phyloP scores from a whole-genome alignment of 163 green algal genomes.

The Trebouxia gelatinosa region DNA sequence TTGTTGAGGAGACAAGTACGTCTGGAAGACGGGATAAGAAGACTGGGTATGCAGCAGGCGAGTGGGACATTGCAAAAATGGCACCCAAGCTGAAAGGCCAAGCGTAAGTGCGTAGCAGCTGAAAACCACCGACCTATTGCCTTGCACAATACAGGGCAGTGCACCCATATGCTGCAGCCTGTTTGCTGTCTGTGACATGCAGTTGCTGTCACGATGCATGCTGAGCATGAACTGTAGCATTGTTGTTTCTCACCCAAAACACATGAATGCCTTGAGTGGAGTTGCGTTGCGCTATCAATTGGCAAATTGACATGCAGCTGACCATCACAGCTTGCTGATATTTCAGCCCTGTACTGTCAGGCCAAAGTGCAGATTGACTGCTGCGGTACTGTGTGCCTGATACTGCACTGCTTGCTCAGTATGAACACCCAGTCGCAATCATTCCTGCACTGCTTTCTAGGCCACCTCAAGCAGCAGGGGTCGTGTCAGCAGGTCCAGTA shows the following conservation, averaged over 20 bases:
- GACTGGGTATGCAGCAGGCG: slow-evolving; percentile 14
- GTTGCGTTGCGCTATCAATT: background rate
- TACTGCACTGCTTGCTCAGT: background rate
- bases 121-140: background rate
- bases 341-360: no score
- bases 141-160: background rate
- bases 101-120: slow-evolving; percentile 3
- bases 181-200: no score
- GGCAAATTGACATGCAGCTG: background rate
- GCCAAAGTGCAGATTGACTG: background rate
- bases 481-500: slow-evolving; percentile 47
- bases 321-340: background rate
- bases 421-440: background rate
- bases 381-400: background rate
- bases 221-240: background rate
- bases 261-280: background rate
- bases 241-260: background rate
- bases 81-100: slow-evolving; percentile 50
- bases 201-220: background rate
- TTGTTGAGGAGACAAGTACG: background rate
- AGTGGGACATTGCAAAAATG: slow-evolving; percentile 57
- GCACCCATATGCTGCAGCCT: background rate
- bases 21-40: background rate
- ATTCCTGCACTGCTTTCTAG: background rate
- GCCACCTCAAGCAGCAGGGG: slow-evolving; percentile 10